phyloP scores from a whole-genome alignment of 2,329 filamentous ascomycete genomes.

The Diplocarpon mali region DNA sequence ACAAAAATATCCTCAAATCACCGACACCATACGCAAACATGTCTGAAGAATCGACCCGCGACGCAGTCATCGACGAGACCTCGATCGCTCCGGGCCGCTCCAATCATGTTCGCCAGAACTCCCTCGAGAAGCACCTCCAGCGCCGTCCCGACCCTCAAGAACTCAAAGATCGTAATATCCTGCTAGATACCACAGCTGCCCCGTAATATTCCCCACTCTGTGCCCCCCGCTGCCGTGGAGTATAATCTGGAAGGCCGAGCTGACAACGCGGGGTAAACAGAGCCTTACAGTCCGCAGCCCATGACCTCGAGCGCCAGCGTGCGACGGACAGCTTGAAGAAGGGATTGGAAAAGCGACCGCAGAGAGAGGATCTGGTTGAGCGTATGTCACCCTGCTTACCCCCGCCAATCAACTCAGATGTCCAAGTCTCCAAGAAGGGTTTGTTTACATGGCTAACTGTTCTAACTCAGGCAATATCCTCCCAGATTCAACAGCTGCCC shows the following conservation, averaged over 20 bases:
- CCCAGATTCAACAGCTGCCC: slow-evolving; percentile 65
- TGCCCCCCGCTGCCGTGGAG: background rate
- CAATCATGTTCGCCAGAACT: slow-evolving; percentile 48
- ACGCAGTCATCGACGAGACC: slow-evolving; percentile 30
- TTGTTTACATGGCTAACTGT: background rate
- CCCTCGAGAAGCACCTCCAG: slow-evolving; percentile 60
- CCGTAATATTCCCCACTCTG: slow-evolving; percentile 36
- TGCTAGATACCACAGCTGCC: slow-evolving; percentile 55
- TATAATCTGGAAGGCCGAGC: background rate
- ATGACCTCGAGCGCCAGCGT: slow-evolving; percentile 54
- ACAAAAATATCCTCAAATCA: background rate
- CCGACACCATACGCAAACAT: slow-evolving; percentile 8
- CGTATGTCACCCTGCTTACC: slow-evolving; percentile 39
- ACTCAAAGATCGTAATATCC: slow-evolving; percentile 56
- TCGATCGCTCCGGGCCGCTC: slow-evolving; percentile 43
- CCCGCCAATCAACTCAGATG: background rate
- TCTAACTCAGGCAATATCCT: slow-evolving; percentile 68
- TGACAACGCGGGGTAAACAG: slow-evolving; percentile 29
- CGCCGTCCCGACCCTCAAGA: slow-evolving; percentile 57
- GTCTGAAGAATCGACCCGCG: slow-evolving; percentile 12
- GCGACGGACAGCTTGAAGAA: slow-evolving; percentile 54
- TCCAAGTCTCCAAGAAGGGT: too few relatives aligned
- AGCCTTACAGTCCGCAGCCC: slow-evolving; percentile 48
- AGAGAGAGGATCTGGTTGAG: slow-evolving; percentile 68
- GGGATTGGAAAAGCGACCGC: slow-evolving; percentile 49